These are phyloP conservation scores for Cladosporium sp. DNA, from an alignment of 2,329 filamentous ascomycete species.

Conservation along the genomic window DNA sequence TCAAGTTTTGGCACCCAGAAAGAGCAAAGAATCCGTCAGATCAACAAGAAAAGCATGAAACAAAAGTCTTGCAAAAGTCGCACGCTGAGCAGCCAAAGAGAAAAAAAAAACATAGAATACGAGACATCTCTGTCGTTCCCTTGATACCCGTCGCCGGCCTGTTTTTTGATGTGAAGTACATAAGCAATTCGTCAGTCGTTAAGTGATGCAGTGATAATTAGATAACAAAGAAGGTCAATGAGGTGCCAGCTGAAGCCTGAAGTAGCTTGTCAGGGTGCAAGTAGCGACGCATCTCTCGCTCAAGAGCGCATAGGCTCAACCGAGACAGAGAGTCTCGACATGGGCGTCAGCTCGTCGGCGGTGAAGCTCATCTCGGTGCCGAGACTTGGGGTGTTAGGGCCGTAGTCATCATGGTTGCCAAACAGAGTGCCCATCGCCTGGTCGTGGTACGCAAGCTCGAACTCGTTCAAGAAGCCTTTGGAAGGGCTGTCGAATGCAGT, in stretches of 20 bases:
- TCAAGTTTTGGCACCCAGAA: too few species aligned
- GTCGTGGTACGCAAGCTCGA: slow-evolving; percentile 26
- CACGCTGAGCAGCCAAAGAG: neutral
- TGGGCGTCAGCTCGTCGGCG: slow-evolving; percentile 28
- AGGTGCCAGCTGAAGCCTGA: neutral
- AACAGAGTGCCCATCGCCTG: slow-evolving; percentile 28
- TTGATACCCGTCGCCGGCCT: slow-evolving; percentile 6
- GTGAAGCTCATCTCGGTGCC: slow-evolving; percentile 35
- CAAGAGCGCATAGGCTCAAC: slow-evolving; percentile 18
- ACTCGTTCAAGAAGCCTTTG: slow-evolving; percentile 12
- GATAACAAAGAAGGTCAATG: neutral
- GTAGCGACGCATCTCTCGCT: neutral
- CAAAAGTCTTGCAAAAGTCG: neutral
- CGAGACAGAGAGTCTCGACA: slow-evolving; percentile 1
- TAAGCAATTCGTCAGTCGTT: neutral
- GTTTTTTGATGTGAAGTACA: neutral
- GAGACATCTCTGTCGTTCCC: neutral
- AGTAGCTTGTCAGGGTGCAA: neutral
- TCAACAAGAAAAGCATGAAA: neutral
- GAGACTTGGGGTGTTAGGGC: slow-evolving; percentile 34
- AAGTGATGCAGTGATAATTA: neutral
- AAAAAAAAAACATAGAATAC: neutral
- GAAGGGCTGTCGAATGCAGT: slow-evolving; percentile 22
- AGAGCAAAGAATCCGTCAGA: neutral
- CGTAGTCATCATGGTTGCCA: slow-evolving; percentile 26